Evolutionary conservation across 1,139 yeast species (phyloP).

Genomic region (Zhuliangozyma parablackwelliae): DNA sequence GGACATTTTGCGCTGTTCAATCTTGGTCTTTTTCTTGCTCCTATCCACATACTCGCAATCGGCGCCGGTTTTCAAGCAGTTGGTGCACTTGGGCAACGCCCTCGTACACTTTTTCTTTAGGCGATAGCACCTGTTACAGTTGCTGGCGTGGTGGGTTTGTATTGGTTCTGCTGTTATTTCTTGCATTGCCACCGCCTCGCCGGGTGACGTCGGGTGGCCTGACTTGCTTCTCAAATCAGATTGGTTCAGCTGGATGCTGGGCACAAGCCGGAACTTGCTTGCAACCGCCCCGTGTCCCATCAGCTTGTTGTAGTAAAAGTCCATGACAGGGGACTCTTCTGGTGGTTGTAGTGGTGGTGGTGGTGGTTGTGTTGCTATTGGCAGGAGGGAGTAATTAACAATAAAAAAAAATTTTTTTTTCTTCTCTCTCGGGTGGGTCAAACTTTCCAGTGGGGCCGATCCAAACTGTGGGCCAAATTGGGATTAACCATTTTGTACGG

Average conservation of each 20-base stretch:
- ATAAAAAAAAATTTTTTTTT: no score
- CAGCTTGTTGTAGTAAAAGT: constrained; percentile 32
- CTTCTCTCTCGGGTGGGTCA: no score
- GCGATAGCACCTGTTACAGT: constrained; percentile 41
- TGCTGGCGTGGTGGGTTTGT: constrained; percentile 9
- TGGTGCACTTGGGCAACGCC: constrained; percentile 33
- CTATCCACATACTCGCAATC: constrained; percentile 37
- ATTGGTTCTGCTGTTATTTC: background rate
- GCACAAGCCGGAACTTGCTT: constrained; percentile 29
- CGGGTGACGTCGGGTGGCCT: background rate
- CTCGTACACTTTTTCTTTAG: constrained; percentile 42
- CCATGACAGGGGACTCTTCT: constrained; percentile 17
- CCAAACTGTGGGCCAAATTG: no score
- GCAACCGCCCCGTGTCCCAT: constrained; percentile 39
- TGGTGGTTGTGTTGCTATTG: background rate
- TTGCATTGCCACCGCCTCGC: background rate
- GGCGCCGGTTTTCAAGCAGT: constrained; percentile 32
- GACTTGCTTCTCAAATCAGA: constrained; percentile 14
- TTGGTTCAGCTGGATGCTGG: constrained; percentile 19
- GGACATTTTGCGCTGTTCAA: constrained; percentile 9
- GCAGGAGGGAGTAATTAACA: no score
- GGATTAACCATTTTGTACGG: no score
- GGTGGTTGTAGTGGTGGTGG: background rate
- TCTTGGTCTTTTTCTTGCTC: constrained; percentile 19
- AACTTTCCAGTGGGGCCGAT: no score